phyloP scores from a whole-genome alignment of 1,284 basidiomycete species.

The Kwoniella shivajii region DNA sequence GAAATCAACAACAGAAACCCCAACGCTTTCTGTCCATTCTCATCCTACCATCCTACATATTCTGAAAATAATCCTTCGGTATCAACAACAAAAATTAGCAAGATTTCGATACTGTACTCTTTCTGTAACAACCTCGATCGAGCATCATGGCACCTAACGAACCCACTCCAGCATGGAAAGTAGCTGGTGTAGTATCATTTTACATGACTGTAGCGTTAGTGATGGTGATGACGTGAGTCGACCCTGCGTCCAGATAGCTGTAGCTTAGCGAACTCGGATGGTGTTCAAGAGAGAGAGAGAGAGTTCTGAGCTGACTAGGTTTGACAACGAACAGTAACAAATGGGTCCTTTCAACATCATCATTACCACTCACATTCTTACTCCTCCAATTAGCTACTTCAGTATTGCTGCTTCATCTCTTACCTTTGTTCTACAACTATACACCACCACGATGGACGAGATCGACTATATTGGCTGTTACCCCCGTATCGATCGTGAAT shows the following conservation, averaged over 20 bases:
- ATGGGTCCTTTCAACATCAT: conserved; percentile 63
- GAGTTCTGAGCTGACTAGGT: not conserved
- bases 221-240: conserved; percentile 30
- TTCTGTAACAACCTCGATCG: not conserved
- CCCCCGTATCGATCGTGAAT: conserved; percentile 26
- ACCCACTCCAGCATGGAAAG: conserved; percentile 48
- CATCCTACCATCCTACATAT: too few relatives aligned
- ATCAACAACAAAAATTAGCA: too few relatives aligned
- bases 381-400: conserved; percentile 69
- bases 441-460: conserved; percentile 21
- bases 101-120: too few relatives aligned
- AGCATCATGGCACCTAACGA: conserved; percentile 15
- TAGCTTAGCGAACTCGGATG: not conserved
- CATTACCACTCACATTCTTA: conserved; percentile 69
- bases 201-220: conserved; percentile 74
- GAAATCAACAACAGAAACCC: too few relatives aligned
- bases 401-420: conserved; percentile 58
- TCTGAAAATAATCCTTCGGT: too few relatives aligned
- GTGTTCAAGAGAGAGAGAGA: not conserved
- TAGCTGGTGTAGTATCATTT: conserved; percentile 71
- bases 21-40: too few relatives aligned
- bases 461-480: conserved; percentile 36
- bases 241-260: not conserved
- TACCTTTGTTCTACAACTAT: conserved; percentile 17
- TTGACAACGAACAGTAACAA: conserved; percentile 43